Evolutionary conservation across 352 stramenopile genomes (phyloP), one percentile per base, ranked within the genome.

Genomic region (Globisporangium uncinulatum): DNA sequence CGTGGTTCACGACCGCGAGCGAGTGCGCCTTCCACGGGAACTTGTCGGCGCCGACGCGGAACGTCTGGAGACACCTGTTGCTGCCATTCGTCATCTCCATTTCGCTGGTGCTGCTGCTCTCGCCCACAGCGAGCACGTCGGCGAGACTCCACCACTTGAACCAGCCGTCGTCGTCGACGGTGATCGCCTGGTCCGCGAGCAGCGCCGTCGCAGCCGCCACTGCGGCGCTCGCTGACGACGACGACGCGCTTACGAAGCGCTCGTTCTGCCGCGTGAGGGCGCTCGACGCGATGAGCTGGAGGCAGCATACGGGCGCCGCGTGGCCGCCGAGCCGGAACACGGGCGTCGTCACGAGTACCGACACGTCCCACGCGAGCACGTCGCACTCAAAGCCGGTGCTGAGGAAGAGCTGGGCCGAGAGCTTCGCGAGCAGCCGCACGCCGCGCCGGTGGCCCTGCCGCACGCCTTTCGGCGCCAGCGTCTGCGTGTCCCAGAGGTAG

Each of bases 61-160:
- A 90, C 0, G 74, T 82, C 43, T 92, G 78, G 3, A 92, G 51
- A 56, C 79, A 92, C 34, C 34, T 85, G 20, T 83, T 61, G 34
- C 34, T 39, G 34, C 34, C 34, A 6, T 47, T 83, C 73, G 1
- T 29, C 24, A 73, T 56, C 24, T 83, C 34, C 10, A 13, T 1
- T 7, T 13, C 34, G 34, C 34, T 13, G 24, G 34, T 13, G 34
- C 10, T 74, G 20, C 67, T 88, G 48, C 76, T 83, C 32, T 92
- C 83, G 15, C 78, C 73, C 0, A 79, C 83, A 29, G 24, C 24
- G 3, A 86, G 57, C 7, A 90, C 71, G 39, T 85, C 77, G 10
- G 66, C 64, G 17, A 92, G 65, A 15, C 79, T 89, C 79, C 83
- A 92, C 83, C 83, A 92, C 57, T 86, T 87, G 60, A 92, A 89